Percentiles rank a stretch among this genome's conserved stretches.
Conservation (phyloP, 805 yeast genomes). For the Torulaspora franciscae region DNA sequence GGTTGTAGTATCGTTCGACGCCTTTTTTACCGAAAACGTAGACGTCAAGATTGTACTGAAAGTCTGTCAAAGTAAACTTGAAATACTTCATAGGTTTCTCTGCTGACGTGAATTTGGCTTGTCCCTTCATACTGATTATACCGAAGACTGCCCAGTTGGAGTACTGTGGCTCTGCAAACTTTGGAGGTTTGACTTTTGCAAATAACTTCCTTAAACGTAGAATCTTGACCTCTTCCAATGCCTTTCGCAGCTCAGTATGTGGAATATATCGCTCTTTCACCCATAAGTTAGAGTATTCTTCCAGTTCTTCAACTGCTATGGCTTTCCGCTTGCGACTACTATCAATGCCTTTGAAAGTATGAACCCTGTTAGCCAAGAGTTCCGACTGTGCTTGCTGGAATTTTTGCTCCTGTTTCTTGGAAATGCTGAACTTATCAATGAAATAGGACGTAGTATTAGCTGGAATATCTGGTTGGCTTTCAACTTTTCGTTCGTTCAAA, state of each 20-base stretch:
- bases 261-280: slow-evolving; percentile 47
- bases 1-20: slow-evolving; percentile 65
- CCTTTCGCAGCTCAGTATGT: slow-evolving; percentile 30
- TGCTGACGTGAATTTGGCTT: slow-evolving; percentile 43
- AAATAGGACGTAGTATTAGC: slow-evolving; percentile 32
- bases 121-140: slow-evolving; percentile 53
- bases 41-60: slow-evolving; percentile 53
- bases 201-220: slow-evolving; percentile 54
- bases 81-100: slow-evolving; percentile 50
- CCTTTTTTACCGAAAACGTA: slow-evolving; percentile 59
- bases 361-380: slow-evolving; percentile 37
- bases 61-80: slow-evolving; percentile 61
- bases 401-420: slow-evolving; percentile 26
- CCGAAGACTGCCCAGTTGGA: slow-evolving; percentile 82
- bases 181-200: slow-evolving; percentile 65
- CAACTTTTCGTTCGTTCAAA: slow-evolving; percentile 13
- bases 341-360: slow-evolving; percentile 35
- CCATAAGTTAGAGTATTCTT: slow-evolving; percentile 42
- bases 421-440: slow-evolving; percentile 28
- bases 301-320: slow-evolving; percentile 40
- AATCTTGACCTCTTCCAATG: slow-evolving; percentile 48
- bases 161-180: slow-evolving; percentile 61
- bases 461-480: slow-evolving; percentile 3
- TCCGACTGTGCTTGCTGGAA: slow-evolving; percentile 22
- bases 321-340: slow-evolving; percentile 27